phyloP scores from a whole-genome alignment of 495 filamentous ascomycete genomes.

The Penicillium angulare region DNA sequence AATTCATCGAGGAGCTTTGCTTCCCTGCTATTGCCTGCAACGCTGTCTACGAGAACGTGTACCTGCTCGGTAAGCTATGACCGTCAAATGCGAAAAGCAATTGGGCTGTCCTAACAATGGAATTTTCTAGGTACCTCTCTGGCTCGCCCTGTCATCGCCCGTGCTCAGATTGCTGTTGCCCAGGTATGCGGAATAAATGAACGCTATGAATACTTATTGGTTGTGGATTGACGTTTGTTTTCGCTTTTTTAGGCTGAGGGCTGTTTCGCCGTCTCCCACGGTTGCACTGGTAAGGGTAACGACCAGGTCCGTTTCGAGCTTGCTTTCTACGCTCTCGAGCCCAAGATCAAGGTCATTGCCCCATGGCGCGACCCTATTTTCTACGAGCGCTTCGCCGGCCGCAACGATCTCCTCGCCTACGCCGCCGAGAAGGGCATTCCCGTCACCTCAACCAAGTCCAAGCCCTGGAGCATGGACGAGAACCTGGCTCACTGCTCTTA shows the following conservation, averaged over 20 bases:
- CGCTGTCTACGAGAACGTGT: conserved; percentile 80
- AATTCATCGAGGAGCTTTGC: conserved; percentile 85
- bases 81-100: background rate
- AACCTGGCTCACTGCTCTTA: conserved; percentile 92
- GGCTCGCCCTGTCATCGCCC: conserved; percentile 86
- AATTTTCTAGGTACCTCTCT: conserved; percentile 67
- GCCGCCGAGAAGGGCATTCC: conserved; percentile 76
- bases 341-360: conserved; percentile 79
- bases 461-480: conserved; percentile 80
- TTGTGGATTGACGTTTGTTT: background rate
- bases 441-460: conserved; percentile 81
- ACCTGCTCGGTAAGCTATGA: conserved; percentile 60
- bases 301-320: conserved; percentile 87
- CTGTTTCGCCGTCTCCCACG: conserved; percentile 65
- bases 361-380: conserved; percentile 87
- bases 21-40: conserved; percentile 83
- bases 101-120: background rate
- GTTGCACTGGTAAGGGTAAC: conserved; percentile 85
- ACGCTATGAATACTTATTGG: background rate
- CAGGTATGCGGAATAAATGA: conserved; percentile 27
- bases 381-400: conserved; percentile 77
- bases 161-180: conserved; percentile 74
- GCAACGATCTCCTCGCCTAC: conserved; percentile 86
- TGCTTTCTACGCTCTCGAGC: conserved; percentile 72
- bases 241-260: conserved; percentile 29